A percentile compares a stretch with the other conserved stretches of the same genome.
Conservation (phyloP, 2,329 filamentous ascomycete genomes). For the Harringtonia lauricola region DNA sequence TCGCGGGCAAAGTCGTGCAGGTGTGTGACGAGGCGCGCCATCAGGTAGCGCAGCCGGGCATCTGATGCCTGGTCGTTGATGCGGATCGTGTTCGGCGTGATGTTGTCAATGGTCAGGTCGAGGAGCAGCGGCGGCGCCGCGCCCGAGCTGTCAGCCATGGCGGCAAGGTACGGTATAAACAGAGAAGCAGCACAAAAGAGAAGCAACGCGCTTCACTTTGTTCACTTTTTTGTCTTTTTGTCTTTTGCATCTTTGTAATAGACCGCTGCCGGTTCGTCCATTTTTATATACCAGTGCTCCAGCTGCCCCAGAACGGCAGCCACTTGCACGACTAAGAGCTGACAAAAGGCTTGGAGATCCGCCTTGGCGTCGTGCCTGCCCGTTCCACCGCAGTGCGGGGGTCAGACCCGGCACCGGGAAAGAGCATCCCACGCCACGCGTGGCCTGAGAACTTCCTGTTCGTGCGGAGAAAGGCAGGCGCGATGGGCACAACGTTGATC, state of each 20-base stretch:
- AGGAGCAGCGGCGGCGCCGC: slow-evolving; percentile 15
- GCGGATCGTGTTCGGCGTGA: slow-evolving; percentile 62
- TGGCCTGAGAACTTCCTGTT: not conserved
- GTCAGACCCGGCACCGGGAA: not conserved
- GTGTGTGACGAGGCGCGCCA: slow-evolving; percentile 64
- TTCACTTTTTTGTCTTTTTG: no score
- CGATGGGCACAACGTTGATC: slow-evolving; percentile 2
- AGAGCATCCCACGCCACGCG: not conserved
- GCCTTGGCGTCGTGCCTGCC: no score
- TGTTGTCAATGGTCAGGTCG: slow-evolving; percentile 68
- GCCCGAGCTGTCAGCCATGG: not conserved
- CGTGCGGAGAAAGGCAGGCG: not conserved
- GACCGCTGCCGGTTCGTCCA: not conserved
- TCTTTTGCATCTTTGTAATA: slow-evolving; percentile 2
- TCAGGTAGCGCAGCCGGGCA: slow-evolving; percentile 56
- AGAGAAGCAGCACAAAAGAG: no score
- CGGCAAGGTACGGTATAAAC: not conserved
- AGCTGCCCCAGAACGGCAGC: no score
- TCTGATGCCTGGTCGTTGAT: slow-evolving; percentile 64
- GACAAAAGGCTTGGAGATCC: not conserved
- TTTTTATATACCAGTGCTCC: not conserved
- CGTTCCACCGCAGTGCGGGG: no score
- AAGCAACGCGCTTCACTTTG: no score
- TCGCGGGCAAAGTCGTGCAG: slow-evolving; percentile 75
- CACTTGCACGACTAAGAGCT: slow-evolving; percentile 5